phyloP scores from a whole-genome alignment of 164 flowering plant species.

The Hamamelis virginiana region DNA sequence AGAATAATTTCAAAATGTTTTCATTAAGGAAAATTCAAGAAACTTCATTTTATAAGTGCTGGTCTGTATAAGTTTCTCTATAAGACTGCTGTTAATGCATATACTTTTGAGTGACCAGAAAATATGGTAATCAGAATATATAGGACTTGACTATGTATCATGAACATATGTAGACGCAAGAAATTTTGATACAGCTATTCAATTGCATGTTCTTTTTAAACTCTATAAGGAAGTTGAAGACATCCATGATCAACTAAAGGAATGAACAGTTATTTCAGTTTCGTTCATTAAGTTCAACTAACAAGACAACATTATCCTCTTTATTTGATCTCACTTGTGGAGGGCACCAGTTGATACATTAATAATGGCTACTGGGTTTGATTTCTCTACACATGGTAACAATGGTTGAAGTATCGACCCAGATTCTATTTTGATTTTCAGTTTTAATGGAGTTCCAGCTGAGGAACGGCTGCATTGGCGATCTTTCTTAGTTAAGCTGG shows the following conservation, averaged over 20 bases:
- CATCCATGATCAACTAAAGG: not conserved
- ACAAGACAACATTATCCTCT: not conserved
- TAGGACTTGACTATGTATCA: too few species aligned
- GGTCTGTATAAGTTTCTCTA: too few species aligned
- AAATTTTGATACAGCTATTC: too few species aligned
- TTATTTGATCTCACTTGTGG: not conserved
- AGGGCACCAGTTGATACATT: not conserved
- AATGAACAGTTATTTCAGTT: not conserved
- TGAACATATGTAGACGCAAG: too few species aligned
- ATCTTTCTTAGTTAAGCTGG: conserved; percentile 87
- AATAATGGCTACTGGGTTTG: not conserved
- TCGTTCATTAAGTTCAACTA: not conserved
- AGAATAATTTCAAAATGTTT: too few species aligned
- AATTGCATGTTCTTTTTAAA: too few species aligned
- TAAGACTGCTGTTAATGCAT: too few species aligned
- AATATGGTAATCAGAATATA: too few species aligned
- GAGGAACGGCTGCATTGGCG: conserved; percentile 98
- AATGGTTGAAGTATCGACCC: not conserved
- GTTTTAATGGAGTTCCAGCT: conserved; percentile 96
- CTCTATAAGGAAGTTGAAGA: too few species aligned
- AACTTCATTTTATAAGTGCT: too few species aligned
- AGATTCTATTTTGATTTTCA: conserved; percentile 27
- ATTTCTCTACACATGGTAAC: not conserved
- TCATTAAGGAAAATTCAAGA: too few species aligned
- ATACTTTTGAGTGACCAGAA: too few species aligned